Evolutionary conservation across 1,284 basidiomycete species (phyloP).

Genomic region (Neolentinus lepideus): DNA sequence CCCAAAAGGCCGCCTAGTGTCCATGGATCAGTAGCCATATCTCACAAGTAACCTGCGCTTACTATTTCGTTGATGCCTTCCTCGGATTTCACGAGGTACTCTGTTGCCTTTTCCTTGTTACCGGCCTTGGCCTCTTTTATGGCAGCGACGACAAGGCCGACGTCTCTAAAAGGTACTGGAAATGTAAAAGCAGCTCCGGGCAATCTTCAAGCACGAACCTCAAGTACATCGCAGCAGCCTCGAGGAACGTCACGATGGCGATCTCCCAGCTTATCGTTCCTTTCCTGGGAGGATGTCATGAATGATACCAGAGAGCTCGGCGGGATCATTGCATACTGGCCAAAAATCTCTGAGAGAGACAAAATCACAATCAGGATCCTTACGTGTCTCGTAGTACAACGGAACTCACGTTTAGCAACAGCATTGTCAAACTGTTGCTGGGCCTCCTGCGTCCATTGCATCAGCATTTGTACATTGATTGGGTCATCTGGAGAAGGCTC

Average conservation of each 20-base stretch:
- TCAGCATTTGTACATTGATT: not conserved
- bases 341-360: too few relatives aligned
- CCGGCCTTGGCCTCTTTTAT: not conserved
- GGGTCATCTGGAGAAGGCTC: not conserved
- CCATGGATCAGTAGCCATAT: not conserved
- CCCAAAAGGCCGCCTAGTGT: not conserved
- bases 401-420: not conserved
- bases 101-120: not conserved
- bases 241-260: not conserved
- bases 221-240: not conserved
- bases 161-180: not conserved
- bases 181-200: not conserved
- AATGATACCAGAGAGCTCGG: too few relatives aligned
- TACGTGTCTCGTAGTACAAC: too few relatives aligned
- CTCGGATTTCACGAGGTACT: not conserved
- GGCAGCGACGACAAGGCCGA: not conserved
- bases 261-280: not conserved
- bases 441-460: not conserved
- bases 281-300: not conserved
- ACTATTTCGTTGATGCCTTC: not conserved
- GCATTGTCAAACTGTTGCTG: not conserved
- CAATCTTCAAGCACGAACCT: not conserved
- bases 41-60: not conserved
- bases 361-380: too few relatives aligned
- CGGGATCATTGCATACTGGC: too few relatives aligned